Percentiles rank a stretch among this genome's conserved stretches.
These are phyloP conservation scores for Penicillium sclerotigenum DNA, from an alignment of 2,329 filamentous ascomycete species.

Conservation along the genomic window DNA sequence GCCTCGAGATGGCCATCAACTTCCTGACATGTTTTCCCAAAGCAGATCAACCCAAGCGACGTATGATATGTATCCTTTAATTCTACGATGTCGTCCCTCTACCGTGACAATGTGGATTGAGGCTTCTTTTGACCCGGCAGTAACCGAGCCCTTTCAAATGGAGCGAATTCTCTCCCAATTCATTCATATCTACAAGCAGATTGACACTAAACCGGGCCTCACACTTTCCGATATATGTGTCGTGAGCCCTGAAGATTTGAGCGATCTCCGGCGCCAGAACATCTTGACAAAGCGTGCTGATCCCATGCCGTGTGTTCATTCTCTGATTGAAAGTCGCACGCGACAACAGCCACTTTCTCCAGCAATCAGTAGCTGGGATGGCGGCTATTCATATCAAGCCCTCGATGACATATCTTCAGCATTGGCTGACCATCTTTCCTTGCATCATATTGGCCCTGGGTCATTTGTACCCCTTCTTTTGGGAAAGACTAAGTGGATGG, in stretches of 20 bases:
- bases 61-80: slow-evolving; percentile 12
- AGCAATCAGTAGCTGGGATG: slow-evolving; percentile 13
- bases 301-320: not conserved
- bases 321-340: not conserved
- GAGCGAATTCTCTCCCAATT: slow-evolving; percentile 14
- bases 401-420: not conserved
- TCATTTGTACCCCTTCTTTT: slow-evolving; percentile 7
- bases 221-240: not conserved
- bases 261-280: not conserved
- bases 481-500: slow-evolving; percentile 10
- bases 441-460: not conserved
- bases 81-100: slow-evolving; percentile 10
- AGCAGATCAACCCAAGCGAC: not conserved
- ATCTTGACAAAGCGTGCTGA: not conserved
- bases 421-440: not conserved
- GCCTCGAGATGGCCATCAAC: slow-evolving; percentile 6
- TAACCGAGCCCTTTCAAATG: slow-evolving; percentile 2
- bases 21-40: slow-evolving; percentile 7
- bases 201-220: not conserved
- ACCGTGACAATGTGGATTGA: slow-evolving; percentile 4
- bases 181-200: slow-evolving; percentile 12
- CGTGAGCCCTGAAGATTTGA: not conserved
- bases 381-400: slow-evolving; percentile 2
- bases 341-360: not conserved
- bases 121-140: slow-evolving; percentile 12